A percentile compares a stretch with the other conserved stretches of the same genome.
These are phyloP conservation scores for Coemansia sp. DNA, from an alignment of 192 early-diverging fungal species.

Conservation along the genomic window DNA sequence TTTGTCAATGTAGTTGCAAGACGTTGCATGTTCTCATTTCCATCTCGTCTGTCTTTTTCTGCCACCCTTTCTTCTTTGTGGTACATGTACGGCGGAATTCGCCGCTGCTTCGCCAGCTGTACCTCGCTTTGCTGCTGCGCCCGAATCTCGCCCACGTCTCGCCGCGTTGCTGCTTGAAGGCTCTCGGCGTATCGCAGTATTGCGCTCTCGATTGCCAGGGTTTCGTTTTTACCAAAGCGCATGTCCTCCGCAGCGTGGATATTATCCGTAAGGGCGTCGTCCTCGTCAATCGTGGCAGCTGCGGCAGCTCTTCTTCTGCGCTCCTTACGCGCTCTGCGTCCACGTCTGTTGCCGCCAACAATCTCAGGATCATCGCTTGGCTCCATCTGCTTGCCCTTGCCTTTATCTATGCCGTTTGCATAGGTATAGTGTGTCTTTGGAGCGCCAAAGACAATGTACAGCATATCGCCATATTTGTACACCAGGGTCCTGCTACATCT, in stretches of 20 bases:
- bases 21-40: not conserved
- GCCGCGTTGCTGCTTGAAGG: slow-evolving; percentile 28
- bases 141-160: slow-evolving; percentile 20
- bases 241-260: not conserved
- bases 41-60: not conserved
- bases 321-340: not conserved
- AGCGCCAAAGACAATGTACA: slow-evolving; percentile 19
- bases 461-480: slow-evolving; percentile 49
- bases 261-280: not conserved
- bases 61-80: not conserved
- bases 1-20: slow-evolving; percentile 13
- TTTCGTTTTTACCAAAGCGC: slow-evolving; percentile 13
- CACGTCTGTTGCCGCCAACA: not conserved
- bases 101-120: slow-evolving; percentile 15
- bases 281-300: not conserved
- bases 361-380: not conserved
- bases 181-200: slow-evolving; percentile 45
- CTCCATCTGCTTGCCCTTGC: not conserved
- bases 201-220: slow-evolving; percentile 15
- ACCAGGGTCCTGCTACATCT: slow-evolving; percentile 25
- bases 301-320: slow-evolving; percentile 2
- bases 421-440: not conserved
- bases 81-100: slow-evolving; percentile 36
- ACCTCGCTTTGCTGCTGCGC: slow-evolving; percentile 7
- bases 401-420: not conserved